Evolutionary conservation across 2,329 filamentous ascomycete genomes (phyloP).

Genomic region (Cyphellophora attinorum): DNA sequence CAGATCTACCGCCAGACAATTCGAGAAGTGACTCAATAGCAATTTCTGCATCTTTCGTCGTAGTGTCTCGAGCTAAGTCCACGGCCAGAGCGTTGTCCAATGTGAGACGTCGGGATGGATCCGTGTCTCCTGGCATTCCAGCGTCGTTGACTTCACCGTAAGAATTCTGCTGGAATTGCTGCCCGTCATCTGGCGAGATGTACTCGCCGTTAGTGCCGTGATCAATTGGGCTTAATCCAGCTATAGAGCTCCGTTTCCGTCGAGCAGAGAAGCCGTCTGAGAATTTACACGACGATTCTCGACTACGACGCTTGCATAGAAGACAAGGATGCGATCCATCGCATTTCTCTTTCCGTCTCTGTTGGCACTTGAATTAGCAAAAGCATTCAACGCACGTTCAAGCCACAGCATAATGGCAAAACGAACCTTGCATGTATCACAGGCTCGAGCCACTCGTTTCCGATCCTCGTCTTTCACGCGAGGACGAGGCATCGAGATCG

Average conservation of each 20-base stretch:
- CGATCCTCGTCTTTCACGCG: slow-evolving; percentile 20
- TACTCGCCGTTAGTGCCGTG: slow-evolving; percentile 1
- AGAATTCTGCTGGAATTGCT: too few species aligned
- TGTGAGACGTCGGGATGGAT: slow-evolving; percentile 10
- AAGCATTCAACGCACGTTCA: too few species aligned
- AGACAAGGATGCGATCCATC: slow-evolving; percentile 41
- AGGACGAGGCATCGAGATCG: slow-evolving; percentile 16
- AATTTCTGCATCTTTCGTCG: slow-evolving; percentile 16
- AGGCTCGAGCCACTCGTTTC: slow-evolving; percentile 18
- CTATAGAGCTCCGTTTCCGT: slow-evolving; percentile 5
- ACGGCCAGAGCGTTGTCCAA: slow-evolving; percentile 9
- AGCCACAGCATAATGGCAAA: background rate
- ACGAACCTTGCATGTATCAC: slow-evolving; percentile 16
- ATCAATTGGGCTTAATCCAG: background rate
- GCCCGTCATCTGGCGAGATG: too few species aligned
- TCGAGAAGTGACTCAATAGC: slow-evolving; percentile 19
- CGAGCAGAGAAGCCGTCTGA: slow-evolving; percentile 18
- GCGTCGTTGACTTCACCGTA: too few species aligned
- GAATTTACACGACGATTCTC: slow-evolving; percentile 32
- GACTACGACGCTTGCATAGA: slow-evolving; percentile 37
- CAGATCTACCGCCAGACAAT: slow-evolving; percentile 16
- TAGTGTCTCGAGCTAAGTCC: background rate
- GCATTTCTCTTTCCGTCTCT: slow-evolving; percentile 41
- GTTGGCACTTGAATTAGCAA: background rate
- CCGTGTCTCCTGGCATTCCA: too few species aligned